Evolutionary conservation across 257 asterid genomes (phyloP), one percentile per base, ranked within the genome.

Genomic region (Anisodus tanguticus): DNA sequence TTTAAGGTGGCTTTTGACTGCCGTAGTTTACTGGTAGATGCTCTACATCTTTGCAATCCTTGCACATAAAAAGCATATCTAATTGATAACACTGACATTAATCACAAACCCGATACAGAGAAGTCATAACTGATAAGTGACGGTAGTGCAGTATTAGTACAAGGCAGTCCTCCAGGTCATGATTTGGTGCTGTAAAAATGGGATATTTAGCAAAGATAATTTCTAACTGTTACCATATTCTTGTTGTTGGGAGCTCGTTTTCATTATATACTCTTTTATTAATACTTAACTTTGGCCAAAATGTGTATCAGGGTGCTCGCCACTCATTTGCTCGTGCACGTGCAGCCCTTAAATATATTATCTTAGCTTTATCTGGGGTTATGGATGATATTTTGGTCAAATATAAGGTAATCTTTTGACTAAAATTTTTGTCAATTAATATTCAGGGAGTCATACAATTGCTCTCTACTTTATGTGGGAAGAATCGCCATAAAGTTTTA

Each of bases 331-430:
- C 93, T 85, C 97, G 93, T 88, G 97, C 95, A 86, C 94, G 95
- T 84, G 97, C 99, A 15, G 98, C 98, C 86, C 94, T 97, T 90
- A 97, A 93, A 88, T 97, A 92, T 82, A 88, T 95, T 78, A 91
- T 97, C 86, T 86, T 97, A 88, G 98, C 97, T 13, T 88, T 97
- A 76, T 97, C 99, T 87, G 99, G 97, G 35, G 91, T 90, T 90
- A 89, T 97, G 97, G 99, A 97, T 89, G 98, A 93, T 87, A 83
- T 93, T 59, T 90, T 97, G 93, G 85, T 92, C 71, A 91, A 92
- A 69, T 94, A 90, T 87, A 97, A 97, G 99, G 99, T 95, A 84
- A 74, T 85, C 10, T 41, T 54, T 76, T 80, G 51, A 59, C 64
- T 66, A 37, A 74, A 12, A 11, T 26, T 51, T 49, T 49, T 22